Base-by-base conservation (phyloP, 352 stramenopile species). In the Phytopythium ostracodes region DNA sequence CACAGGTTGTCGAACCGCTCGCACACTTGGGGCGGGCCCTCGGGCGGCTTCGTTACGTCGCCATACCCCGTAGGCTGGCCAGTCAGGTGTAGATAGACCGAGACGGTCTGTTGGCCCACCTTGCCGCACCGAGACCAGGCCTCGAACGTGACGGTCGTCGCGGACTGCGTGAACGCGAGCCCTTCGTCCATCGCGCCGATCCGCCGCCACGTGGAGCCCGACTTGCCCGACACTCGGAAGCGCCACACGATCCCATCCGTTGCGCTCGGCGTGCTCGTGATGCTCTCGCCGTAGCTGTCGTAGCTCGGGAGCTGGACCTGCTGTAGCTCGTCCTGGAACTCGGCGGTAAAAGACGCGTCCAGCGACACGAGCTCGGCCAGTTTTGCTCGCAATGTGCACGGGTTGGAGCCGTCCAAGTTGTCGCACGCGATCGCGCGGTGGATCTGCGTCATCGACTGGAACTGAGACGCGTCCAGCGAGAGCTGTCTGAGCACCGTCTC, bases 1-100 rank as follows among this genome's bases (percentile, higher is more conserved):
- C 79, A 91, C 81, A 91, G 87, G n/a, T 70, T 64, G 44, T 65
- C 59, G 51, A 89, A 88, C 20, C 74, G 66, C 17, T 88, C 68
- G 53, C 77, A 87, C 15, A 91, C 67, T 7, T 65, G 56, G 54
- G 18, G 9, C 14, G 54, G 14, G 0, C 22, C 24, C 2, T 50
- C 35, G 17, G 25, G 25, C 35, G 33, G 25, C 12, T 47, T 14
- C 11, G 31, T 27, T n/a, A 9, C 20, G 22, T 18, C 29, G 29
- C 51, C 51, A 11, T 57, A 57, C 3, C 18, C 31, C 17, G 51
- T 10, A n/a, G n/a, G n/a, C 15, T 11, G 33, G 42, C 70, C 82
- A 60, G 77, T 72, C 44, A 79, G 62, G 50, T 89, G 79, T 33
- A 89, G 58, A 51, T 77, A 64, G 5, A 89, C 67, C 52, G 74